A percentile compares a stretch with the other conserved stretches of the same genome.
These are phyloP conservation scores for Magnolia sinica DNA, from an alignment of 164 flowering plant genomes.

Conservation along the genomic window DNA sequence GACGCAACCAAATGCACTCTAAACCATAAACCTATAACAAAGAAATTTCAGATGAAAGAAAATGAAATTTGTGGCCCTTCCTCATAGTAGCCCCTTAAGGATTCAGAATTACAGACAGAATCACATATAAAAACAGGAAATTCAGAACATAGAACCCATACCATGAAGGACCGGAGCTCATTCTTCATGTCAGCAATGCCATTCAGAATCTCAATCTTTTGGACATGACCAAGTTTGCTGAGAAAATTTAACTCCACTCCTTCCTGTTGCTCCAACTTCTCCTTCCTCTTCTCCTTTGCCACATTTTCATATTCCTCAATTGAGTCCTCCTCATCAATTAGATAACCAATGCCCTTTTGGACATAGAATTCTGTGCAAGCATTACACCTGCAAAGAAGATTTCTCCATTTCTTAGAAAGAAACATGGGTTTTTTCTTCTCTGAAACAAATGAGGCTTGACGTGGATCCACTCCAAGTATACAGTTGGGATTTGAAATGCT, in stretches of 20 bases:
- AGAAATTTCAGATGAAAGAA: neutral
- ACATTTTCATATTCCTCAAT: conserved; percentile 87
- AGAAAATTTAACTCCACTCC: conserved; percentile 60
- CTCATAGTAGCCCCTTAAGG: too few relatives aligned
- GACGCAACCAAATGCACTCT: too few relatives aligned
- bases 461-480: conserved; percentile 44
- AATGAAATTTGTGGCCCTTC: neutral
- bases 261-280: conserved; percentile 78
- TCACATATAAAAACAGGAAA: neutral
- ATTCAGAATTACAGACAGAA: neutral
- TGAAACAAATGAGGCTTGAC: conserved; percentile 21
- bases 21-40: neutral
- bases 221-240: conserved; percentile 76
- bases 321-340: conserved; percentile 80
- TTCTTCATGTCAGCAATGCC: conserved; percentile 90
- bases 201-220: conserved; percentile 77
- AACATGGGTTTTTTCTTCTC: conserved; percentile 62
- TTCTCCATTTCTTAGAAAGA: conserved; percentile 85
- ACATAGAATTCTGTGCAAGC: conserved; percentile 54
- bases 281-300: conserved; percentile 81
- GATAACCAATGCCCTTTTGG: conserved; percentile 50
- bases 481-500: conserved; percentile 33
- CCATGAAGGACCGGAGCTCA: conserved; percentile 73
- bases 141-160: conserved; percentile 25
- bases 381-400: conserved; percentile 67